Conservation (phyloP, 208 protist species). For the Trypanosoma avium region DNA sequence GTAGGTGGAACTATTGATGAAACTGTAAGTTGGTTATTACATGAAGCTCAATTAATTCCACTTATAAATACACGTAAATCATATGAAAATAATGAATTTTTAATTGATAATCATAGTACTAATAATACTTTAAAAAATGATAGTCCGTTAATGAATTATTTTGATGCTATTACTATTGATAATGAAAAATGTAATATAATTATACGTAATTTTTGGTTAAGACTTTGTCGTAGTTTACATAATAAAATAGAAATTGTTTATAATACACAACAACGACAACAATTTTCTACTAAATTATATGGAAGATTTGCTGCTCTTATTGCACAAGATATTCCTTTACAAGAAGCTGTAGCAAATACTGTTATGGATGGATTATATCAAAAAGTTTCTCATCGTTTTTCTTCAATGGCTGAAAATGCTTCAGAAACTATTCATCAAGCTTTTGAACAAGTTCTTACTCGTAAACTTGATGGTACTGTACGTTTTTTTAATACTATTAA, state of each 20-base stretch:
- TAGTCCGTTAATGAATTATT: no score
- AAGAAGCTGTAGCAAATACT: slow-evolving; percentile 43
- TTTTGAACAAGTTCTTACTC: slow-evolving; percentile 74
- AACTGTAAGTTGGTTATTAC: slow-evolving; percentile 44
- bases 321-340: slow-evolving; percentile 52
- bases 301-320: slow-evolving; percentile 54
- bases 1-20: slow-evolving; percentile 56
- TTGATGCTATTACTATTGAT: slow-evolving; percentile 34
- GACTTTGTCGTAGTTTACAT: slow-evolving; percentile 30
- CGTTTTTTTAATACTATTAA: slow-evolving; percentile 71
- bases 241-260: slow-evolving; percentile 38
- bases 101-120: no score
- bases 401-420: slow-evolving; percentile 75
- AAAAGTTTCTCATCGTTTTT: slow-evolving; percentile 58
- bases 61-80: no score
- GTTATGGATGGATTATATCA: slow-evolving; percentile 60
- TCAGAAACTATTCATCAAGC: slow-evolving; percentile 69
- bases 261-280: slow-evolving; percentile 8
- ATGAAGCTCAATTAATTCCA: slow-evolving; percentile 53
- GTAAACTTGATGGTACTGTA: slow-evolving; percentile 66
- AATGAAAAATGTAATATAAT: slow-evolving; percentile 52
- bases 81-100: no score
- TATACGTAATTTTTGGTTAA: slow-evolving; percentile 62
- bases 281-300: slow-evolving; percentile 32
- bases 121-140: no score